Base-by-base conservation (phyloP, 2,329 filamentous ascomycete species). In the Fusarium sp. region DNA sequence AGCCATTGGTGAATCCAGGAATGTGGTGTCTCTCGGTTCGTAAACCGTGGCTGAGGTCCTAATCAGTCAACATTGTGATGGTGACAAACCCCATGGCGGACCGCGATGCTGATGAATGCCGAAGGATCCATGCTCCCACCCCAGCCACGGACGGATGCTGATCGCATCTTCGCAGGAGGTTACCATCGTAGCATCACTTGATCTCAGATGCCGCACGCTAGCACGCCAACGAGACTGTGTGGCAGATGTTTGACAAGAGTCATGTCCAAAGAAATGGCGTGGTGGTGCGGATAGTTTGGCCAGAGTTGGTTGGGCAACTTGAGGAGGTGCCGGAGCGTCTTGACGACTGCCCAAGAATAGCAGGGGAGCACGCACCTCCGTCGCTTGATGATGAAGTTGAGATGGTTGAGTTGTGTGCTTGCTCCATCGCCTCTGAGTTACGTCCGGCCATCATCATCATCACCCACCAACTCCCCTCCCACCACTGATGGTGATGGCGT, bases 181-280 rank as follows among this genome's bases (percentile, higher is more conserved):
- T 66, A 68, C 63, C 66, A 65, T 47, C 63, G 50, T 64, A 52
- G 60, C 66, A 69, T 78, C 76, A 78, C 68, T 78, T 78, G 76
- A 78, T 77, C 70, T 73, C 32, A 70, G 66, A 65, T 64, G 54
- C 57, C 68, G 57, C 65, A 62, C 76, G 73, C 76, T 75, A 78
- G 65, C 17, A 37, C 33, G 22, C 20, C 20, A 50, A 35, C 56
- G 50, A 71, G 69, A 33, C 62, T 47, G 63, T 64, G 67, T 68
- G 69, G 57, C 70, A 54, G 47, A 57, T 58, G 71, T 68, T 75
- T 57, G 63, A 62, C 61, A 32, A 75, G 72, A 74, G 72, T 75
- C 72, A 70, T 73, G 72, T 67, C 65, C 62, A 57, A 60, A 57
- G 56, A 66, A 33, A 30, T 45, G 60, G 63, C 47, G 67, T 54